These are phyloP conservation scores for Melaleuca quinquenervia DNA, from an alignment of 345 rosid genomes.

Conservation along the genomic window DNA sequence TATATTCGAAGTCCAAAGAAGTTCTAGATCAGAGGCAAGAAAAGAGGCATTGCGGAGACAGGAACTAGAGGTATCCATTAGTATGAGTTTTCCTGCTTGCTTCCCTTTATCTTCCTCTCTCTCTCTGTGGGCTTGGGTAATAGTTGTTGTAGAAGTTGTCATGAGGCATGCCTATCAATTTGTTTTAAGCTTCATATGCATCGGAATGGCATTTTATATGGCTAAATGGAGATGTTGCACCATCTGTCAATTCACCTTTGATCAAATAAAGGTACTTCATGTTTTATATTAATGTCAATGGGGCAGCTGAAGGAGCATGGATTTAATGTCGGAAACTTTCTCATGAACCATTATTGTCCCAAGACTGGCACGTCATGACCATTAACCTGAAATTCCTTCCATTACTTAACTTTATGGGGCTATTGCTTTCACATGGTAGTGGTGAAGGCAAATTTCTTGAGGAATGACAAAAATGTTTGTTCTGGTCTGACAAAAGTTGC, in stretches of 20 bases:
- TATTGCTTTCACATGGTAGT: not conserved
- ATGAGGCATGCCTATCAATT: not conserved
- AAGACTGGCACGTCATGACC: not conserved
- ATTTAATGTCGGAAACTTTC: not conserved
- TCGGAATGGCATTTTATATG: not conserved
- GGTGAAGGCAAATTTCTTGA: not conserved
- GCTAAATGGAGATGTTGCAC: not conserved
- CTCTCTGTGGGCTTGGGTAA: not conserved
- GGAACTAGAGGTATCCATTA: conserved; percentile 35
- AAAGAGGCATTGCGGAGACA: conserved; percentile 60
- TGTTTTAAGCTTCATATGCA: not conserved
- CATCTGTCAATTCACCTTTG: not conserved
- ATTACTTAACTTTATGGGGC: not conserved
- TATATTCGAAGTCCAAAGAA: conserved; percentile 73
- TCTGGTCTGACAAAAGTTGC: not conserved
- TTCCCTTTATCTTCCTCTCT: not conserved
- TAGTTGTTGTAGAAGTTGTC: not conserved
- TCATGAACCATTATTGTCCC: not conserved
- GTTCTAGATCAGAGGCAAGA: conserved; percentile 67
- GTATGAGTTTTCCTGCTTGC: not conserved
- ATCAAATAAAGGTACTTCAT: not conserved
- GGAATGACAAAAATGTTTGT: not conserved
- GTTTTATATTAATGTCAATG: not conserved
- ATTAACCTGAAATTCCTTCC: not conserved
- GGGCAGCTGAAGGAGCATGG: not conserved